Base-by-base conservation (phyloP, 352 stramenopile species). In the Thalassiosira hispida region DNA sequence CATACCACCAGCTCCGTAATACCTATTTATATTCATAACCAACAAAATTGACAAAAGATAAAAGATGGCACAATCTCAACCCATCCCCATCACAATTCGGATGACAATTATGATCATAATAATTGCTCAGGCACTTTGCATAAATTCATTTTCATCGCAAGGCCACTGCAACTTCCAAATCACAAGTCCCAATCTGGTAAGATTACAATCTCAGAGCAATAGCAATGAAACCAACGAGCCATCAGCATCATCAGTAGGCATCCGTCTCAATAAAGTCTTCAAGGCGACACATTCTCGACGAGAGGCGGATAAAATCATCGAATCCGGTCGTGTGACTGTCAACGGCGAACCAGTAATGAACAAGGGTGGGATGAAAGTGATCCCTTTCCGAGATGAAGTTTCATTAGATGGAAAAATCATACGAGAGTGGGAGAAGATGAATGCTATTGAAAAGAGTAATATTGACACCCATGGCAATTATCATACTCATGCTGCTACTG, bases 191-290 rank as follows among this genome's bases (percentile, higher is more conserved):
- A 38, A 38, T 38, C 31, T 38, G 8, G 8, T 9, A 38, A 38
- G 31, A 38, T 3, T 38, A 38, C 31, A 3, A 38, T 3, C 31
- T 9, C 31, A 3, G 31, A 38, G n/a, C 31, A 38, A 38, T 8
- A 38, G 8, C 59, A 52, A 55, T 27, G 38, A 73, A 25, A n/a
- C n/a, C 47, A 53, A 4, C 18, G 16, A 56, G 14, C 3, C n/a
- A 7, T 1, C 23, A 38, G 5, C 0, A 11, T n/a, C 8, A 42
- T 9, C 49, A 14, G 40, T n/a, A 38, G 61, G 65, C 27, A 89
- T 94, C 42, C 73, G 90, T 63, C 72, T 94, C 16, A 93, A 93
- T 71, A 93, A 93, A 66, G 85, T 93, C 0, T 90, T 93, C 57
- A 88, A 92, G 73, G 66, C 73, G 7, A 90, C 83, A 14, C 81